phyloP scores from a whole-genome alignment of 202 grass and related monocot species.

The Elaeis oleifera region DNA sequence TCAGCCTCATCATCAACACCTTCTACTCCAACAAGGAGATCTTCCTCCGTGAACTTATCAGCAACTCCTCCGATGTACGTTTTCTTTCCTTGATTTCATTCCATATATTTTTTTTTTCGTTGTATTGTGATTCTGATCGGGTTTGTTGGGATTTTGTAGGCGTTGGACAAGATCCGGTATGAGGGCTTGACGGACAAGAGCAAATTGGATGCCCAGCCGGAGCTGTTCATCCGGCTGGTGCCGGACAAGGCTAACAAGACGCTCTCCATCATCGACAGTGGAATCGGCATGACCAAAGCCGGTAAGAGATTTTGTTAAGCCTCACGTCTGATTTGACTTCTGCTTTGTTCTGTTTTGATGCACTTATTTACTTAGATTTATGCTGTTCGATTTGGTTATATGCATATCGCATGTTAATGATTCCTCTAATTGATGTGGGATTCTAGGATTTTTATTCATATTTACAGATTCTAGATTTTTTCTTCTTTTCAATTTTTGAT shows the following conservation, averaged over 20 bases:
- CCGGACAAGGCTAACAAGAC: slow-evolving; percentile 19
- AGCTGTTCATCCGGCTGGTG: slow-evolving; percentile 26
- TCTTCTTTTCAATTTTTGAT: too few species aligned
- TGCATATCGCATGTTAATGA: too few species aligned
- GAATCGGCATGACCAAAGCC: slow-evolving; percentile 21
- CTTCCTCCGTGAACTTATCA: slow-evolving; percentile 7
- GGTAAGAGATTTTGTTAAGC: neutral
- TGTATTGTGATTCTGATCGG: too few species aligned
- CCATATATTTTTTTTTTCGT: too few species aligned
- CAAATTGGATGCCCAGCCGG: slow-evolving; percentile 14
- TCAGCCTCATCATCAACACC: slow-evolving; percentile 11
- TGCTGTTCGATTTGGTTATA: too few species aligned
- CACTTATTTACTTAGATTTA: too few species aligned
- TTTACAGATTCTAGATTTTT: too few species aligned
- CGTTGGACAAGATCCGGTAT: slow-evolving; percentile 24
- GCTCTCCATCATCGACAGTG: slow-evolving; percentile 14
- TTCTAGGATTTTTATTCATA: too few species aligned
- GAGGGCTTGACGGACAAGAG: slow-evolving; percentile 25
- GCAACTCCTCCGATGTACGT: slow-evolving; percentile 6
- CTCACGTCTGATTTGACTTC: neutral
- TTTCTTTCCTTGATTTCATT: neutral
- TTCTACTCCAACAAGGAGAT: slow-evolving; percentile 17
- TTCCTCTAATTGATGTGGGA: too few species aligned
- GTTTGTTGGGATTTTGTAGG: neutral
- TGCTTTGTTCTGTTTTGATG: neutral